A percentile compares a stretch with the other conserved stretches of the same genome.
These are phyloP conservation scores for Boletus vermiculosoides DNA, from an alignment of 768 basidiomycete genomes.

Conservation along the genomic window DNA sequence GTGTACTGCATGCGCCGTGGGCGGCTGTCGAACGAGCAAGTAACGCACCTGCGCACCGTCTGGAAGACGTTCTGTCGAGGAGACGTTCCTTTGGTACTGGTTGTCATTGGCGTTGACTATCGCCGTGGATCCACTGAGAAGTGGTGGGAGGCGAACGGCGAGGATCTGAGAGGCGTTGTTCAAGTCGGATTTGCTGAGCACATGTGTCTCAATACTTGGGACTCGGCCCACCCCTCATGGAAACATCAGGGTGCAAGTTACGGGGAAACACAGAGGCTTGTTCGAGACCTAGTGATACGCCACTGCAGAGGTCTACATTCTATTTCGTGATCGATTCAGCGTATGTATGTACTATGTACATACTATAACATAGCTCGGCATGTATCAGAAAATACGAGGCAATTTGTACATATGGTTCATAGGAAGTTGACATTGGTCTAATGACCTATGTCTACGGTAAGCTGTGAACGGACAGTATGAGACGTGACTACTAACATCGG, in stretches of 20 bases:
- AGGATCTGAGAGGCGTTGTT: conserved; percentile 1
- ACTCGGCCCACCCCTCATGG: conserved; percentile 20
- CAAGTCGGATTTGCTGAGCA: conserved; percentile 20
- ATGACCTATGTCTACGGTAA: too few relatives aligned
- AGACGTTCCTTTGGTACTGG: conserved; percentile 17
- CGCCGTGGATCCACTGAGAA: conserved; percentile 15
- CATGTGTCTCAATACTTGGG: conserved; percentile 17
- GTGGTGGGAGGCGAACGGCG: conserved; percentile 22
- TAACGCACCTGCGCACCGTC: conserved; percentile 34
- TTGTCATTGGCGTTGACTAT: conserved; percentile 15
- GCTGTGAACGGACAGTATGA: too few relatives aligned
- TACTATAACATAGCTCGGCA: too few relatives aligned
- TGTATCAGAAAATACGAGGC: too few relatives aligned
- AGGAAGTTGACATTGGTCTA: too few relatives aligned
- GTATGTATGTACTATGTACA: background rate
- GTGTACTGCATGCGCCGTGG: conserved; percentile 39
- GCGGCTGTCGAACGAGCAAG: conserved; percentile 31
- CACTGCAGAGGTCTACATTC: conserved; percentile 7
- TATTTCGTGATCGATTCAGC: conserved; percentile 2
- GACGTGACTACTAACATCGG: too few relatives aligned
- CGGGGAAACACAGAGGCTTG: conserved; percentile 15
- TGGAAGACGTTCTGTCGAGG: conserved; percentile 14
- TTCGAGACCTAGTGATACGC: conserved; percentile 15
- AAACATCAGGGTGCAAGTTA: conserved; percentile 13
- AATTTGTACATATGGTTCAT: too few relatives aligned